phyloP scores from a whole-genome alignment of 306 rosid genomes.

The Pachyrhizus erosus region DNA sequence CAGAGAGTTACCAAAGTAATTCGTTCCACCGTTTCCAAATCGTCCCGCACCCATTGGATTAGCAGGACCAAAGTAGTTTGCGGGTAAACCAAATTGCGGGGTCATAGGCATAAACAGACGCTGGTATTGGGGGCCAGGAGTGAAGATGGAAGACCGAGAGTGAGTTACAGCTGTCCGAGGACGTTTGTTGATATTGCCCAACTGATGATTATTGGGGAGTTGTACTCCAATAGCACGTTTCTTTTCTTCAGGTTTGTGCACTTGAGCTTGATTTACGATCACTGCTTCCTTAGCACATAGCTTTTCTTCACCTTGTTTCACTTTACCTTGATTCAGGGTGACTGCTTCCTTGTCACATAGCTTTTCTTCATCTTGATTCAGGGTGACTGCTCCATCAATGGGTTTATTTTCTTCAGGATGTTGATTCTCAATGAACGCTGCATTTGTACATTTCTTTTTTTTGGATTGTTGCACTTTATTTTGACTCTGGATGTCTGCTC shows the following conservation, averaged over 20 bases:
- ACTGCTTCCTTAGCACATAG: not conserved
- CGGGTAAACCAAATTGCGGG: not conserved
- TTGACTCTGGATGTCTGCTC: no score
- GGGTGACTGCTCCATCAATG: not conserved
- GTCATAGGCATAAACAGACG: not conserved
- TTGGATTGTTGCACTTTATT: no score
- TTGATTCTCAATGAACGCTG: not conserved
- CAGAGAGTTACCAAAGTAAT: not conserved
- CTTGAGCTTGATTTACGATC: not conserved
- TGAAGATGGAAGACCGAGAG: not conserved
- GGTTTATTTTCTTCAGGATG: not conserved
- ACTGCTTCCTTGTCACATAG: not conserved
- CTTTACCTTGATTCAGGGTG: not conserved
- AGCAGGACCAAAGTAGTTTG: not conserved
- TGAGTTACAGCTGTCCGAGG: conserved; percentile 12
- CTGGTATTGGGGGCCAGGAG: not conserved
- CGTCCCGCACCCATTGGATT: not conserved
- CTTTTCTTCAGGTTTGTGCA: not conserved
- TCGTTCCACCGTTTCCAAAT: not conserved
- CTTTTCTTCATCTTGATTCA: not conserved
- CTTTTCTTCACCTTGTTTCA: conserved; percentile 9
- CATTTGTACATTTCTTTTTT: not conserved
- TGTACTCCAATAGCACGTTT: conserved; percentile 14
- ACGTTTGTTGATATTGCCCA: conserved; percentile 41
- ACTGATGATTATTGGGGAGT: not conserved